These are phyloP conservation scores for Trichosporon sp. DNA, from an alignment of 1,284 basidiomycete species.

Conservation along the genomic window DNA sequence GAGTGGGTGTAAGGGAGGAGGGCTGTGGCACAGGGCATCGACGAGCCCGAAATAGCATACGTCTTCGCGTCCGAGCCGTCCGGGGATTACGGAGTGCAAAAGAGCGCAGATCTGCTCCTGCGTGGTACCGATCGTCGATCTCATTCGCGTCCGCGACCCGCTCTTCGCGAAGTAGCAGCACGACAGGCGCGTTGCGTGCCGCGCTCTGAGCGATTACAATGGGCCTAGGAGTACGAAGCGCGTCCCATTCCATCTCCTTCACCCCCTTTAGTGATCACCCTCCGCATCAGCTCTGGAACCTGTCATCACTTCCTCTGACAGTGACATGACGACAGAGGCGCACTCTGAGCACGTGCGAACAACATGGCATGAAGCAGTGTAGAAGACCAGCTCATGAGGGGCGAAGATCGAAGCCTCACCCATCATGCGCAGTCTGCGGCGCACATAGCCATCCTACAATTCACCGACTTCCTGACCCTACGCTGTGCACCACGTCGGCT, in stretches of 20 bases:
- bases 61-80: neutral
- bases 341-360: neutral
- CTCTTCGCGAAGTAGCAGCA: neutral
- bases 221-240: no score
- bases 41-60: neutral
- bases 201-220: no score
- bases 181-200: no score
- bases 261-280: no score
- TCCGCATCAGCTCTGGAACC: no score
- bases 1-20: neutral
- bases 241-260: no score
- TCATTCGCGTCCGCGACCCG: neutral
- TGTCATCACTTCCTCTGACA: no score
- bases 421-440: neutral
- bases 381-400: neutral
- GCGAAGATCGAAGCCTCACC: neutral
- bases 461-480: neutral
- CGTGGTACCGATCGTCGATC: neutral
- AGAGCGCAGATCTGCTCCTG: no score
- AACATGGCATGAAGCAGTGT: neutral
- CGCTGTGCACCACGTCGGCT: no score
- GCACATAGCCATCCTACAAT: neutral
- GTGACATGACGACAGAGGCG: no score
- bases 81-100: neutral
- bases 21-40: neutral